A percentile compares a stretch with the other conserved stretches of the same genome.
Conservation (phyloP, 495 filamentous ascomycete genomes). For the Paragyromitra xinjiangensis region DNA sequence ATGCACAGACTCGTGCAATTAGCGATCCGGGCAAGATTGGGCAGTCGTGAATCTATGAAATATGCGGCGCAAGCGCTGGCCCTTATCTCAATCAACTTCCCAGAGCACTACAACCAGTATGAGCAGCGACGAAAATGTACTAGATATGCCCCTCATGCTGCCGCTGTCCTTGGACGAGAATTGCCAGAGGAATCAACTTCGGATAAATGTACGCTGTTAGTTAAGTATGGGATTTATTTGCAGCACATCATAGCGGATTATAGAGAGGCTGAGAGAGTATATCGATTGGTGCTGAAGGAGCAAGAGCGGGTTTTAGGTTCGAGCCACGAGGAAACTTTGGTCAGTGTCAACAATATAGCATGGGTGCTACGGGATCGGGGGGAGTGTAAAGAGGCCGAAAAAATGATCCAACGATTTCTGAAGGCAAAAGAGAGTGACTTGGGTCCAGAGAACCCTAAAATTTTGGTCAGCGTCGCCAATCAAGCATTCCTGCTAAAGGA, state of each 20-base stretch:
- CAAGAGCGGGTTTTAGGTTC: constrained; percentile 55
- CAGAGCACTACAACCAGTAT: background rate
- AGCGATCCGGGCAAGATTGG: constrained; percentile 26
- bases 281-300: constrained; percentile 50
- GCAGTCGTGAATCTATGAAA: background rate
- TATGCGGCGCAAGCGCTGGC: constrained; percentile 17
- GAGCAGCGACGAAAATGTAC: constrained; percentile 9
- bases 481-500: constrained; percentile 40
- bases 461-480: constrained; percentile 52
- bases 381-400: constrained; percentile 59
- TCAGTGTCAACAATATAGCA: constrained; percentile 53
- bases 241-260: constrained; percentile 54
- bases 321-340: constrained; percentile 54
- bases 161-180: constrained; percentile 1
- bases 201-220: background rate
- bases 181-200: background rate
- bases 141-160: constrained; percentile 22
- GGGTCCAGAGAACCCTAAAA: constrained; percentile 55
- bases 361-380: constrained; percentile 43
- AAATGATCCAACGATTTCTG: constrained; percentile 50
- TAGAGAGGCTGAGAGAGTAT: constrained; percentile 58
- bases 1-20: constrained; percentile 34
- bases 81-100: constrained; percentile 21
- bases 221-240: constrained; percentile 50
- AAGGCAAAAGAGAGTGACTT: constrained; percentile 54